A percentile compares a stretch with the other conserved stretches of the same genome.
Conservation (phyloP, 176 grass and related monocot genomes). For the Saccharum officinarum region DNA sequence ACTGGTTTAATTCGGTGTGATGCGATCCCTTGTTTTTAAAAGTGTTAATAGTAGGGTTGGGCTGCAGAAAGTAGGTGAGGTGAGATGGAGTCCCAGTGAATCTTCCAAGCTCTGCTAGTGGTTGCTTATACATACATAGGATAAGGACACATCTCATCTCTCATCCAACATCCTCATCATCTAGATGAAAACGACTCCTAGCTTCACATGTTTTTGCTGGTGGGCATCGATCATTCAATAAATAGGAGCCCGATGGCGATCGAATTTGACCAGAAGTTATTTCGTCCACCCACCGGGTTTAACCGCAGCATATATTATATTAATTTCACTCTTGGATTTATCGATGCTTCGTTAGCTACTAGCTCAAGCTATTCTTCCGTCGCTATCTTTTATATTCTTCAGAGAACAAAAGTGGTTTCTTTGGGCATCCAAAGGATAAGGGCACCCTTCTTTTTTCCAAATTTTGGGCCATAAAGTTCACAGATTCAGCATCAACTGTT, state of each 20-base stretch:
- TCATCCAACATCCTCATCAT: slow-evolving; percentile 25
- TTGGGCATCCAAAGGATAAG: background rate
- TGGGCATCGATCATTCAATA: slow-evolving; percentile 28
- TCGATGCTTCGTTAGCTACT: background rate
- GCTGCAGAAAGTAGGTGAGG: slow-evolving; percentile 45
- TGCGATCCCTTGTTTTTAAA: background rate
- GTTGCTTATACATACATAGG: slow-evolving; percentile 32
- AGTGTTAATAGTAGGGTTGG: background rate
- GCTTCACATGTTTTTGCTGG: slow-evolving; percentile 49
- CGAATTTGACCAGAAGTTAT: slow-evolving; percentile 60
- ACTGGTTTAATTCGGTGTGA: background rate
- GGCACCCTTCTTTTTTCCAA: background rate
- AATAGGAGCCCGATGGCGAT: slow-evolving; percentile 52
- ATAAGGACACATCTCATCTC: slow-evolving; percentile 44
- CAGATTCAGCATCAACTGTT: background rate
- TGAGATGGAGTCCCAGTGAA: slow-evolving; percentile 44
- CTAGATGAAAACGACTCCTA: slow-evolving; percentile 52
- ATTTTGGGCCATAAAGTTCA: background rate
- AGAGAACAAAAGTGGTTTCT: slow-evolving; percentile 2
- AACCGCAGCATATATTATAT: slow-evolving; percentile 2
- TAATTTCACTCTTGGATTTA: background rate
- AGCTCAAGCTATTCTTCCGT: background rate
- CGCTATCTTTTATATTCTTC: slow-evolving; percentile 5
- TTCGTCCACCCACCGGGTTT: slow-evolving; percentile 20
- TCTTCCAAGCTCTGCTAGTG: slow-evolving; percentile 59